phyloP scores from a whole-genome alignment of 805 yeast species.

The Candida nitratophila region DNA sequence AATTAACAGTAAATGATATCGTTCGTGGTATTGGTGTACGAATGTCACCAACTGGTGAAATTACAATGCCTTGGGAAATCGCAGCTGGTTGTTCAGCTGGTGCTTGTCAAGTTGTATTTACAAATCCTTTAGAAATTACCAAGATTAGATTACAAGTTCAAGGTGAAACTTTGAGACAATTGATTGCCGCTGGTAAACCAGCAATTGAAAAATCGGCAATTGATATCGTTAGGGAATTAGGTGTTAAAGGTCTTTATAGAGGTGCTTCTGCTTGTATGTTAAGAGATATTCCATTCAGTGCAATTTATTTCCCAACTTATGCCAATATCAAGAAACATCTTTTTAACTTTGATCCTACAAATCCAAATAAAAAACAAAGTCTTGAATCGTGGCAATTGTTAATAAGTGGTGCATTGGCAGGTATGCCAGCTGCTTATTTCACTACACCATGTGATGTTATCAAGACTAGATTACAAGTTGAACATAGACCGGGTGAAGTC shows the following conservation, averaged over 20 bases:
- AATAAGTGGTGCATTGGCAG: constrained; percentile 88
- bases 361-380: constrained; percentile 47
- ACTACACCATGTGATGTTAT: constrained; percentile 97
- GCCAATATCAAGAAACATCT: constrained; percentile 82
- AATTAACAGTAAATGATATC: constrained; percentile 87
- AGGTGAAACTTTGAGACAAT: constrained; percentile 53
- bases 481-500: constrained; percentile 68
- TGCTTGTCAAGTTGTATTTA: constrained; percentile 91
- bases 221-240: constrained; percentile 69
- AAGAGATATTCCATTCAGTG: constrained; percentile 95
- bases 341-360: constrained; percentile 75
- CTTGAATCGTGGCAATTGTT: constrained; percentile 81
- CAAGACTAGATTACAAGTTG: constrained; percentile 89
- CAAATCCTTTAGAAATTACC: constrained; percentile 93
- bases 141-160: constrained; percentile 92
- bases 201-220: constrained; percentile 48
- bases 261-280: constrained; percentile 88
- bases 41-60: constrained; percentile 39
- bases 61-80: constrained; percentile 58
- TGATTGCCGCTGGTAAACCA: constrained; percentile 21
- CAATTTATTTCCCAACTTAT: constrained; percentile 95
- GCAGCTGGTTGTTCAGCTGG: constrained; percentile 93
- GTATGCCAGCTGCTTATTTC: constrained; percentile 94
- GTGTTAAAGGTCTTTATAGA: constrained; percentile 78
- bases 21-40: constrained; percentile 65